Conservation (phyloP, 129 eudicot genomes). For the Saussurea involucrata region DNA sequence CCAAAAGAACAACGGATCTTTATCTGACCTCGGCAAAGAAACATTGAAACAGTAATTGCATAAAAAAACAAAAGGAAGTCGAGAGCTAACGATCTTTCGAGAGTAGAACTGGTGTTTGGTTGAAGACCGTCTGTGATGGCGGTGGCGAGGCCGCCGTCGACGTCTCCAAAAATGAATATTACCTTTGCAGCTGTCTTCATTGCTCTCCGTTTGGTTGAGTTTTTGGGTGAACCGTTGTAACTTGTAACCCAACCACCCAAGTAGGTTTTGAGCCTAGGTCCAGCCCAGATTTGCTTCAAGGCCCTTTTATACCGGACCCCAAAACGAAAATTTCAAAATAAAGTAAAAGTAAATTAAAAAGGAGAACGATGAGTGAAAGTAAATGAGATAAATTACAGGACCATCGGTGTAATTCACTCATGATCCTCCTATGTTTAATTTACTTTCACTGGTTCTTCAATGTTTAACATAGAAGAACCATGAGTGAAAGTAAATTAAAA, state of each 20-base stretch:
- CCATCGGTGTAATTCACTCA: no score
- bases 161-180: constrained; percentile 47
- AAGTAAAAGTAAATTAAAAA: no score
- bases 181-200: constrained; percentile 64
- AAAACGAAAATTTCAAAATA: not conserved
- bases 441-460: no score
- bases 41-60: not conserved
- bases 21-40: not conserved
- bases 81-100: constrained; percentile 41
- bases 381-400: no score
- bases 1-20: not conserved
- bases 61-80: not conserved
- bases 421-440: no score
- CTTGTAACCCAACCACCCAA: not conserved
- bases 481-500: no score
- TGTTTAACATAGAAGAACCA: no score
- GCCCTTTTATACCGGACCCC: not conserved
- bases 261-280: not conserved
- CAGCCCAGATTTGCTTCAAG: not conserved
- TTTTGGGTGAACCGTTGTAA: not conserved
- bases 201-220: constrained; percentile 1
- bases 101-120: constrained; percentile 38
- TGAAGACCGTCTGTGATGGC: constrained; percentile 53
- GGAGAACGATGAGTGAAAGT: no score
- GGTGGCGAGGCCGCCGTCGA: constrained; percentile 50